Base-by-base conservation (phyloP, 768 basidiomycete genomes). In the Tylopilus felleus region DNA sequence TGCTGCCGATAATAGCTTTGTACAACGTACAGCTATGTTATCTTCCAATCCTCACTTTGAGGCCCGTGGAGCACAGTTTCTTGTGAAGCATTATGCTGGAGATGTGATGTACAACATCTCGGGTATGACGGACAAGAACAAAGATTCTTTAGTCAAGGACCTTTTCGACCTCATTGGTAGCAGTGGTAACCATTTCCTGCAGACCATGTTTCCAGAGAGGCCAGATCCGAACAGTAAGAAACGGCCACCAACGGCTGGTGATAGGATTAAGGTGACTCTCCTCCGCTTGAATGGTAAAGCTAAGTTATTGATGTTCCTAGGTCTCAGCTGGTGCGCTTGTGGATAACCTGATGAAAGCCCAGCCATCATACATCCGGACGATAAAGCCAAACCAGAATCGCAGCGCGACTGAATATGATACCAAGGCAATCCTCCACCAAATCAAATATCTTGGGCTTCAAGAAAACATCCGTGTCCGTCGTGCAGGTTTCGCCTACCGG, bases 41-140 rank as follows among this genome's bases (percentile, higher is more conserved):
- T 77, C 90, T 7, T 83, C 85, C 6, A 96, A 96, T 71, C 77
- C 93, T 19, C 95, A 99, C 71, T 99, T 98, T 66, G 97, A 99
- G 67, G 77, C 91, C 14, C 90, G 97, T 45, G 97, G 97, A 13
- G 74, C 86, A 14, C 94, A 99, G 68, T 99, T 98, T 75, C 72
- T 99, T 48, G 88, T 99, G 58, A 88, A 85, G 65, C 97, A 99
- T 67, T 99, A 98, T 66, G 97, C 97, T 19, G 97, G 97, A 62
- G 97, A 98, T 65, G 97, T 99, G 57, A 90, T 93, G 84, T 99
- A 99, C 75, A 97, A 95, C 58, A 86, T 98, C 13, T 69, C 88
- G 8, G 97, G 97, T 3, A 99, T 99, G 96, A 98, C 97, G 16
- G 97, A 99, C 74, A 99, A 99, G 81, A 99, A 99, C 78, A 99